phyloP scores from a whole-genome alignment of 306 rosid genomes.

The Malus fusca region DNA sequence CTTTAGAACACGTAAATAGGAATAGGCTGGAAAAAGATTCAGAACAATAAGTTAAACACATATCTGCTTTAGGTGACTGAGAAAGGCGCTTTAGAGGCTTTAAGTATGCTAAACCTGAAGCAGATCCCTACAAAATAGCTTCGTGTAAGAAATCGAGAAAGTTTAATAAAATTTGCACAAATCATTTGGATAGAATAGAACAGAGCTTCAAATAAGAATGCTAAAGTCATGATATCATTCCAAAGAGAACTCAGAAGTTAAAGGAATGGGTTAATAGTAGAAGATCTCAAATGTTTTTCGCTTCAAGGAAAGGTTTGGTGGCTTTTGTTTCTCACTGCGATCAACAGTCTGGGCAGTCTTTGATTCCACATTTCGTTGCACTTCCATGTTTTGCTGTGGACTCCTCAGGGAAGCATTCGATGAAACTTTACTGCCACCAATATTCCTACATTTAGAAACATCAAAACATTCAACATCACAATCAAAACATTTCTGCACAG shows the following conservation, averaged over 20 bases:
- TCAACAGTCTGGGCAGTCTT: slow-evolving; percentile 29
- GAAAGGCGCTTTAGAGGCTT: slow-evolving; percentile 59
- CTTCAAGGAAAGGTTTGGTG: slow-evolving; percentile 36
- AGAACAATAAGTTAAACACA: background rate
- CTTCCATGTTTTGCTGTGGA: slow-evolving; percentile 29
- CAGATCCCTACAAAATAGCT: slow-evolving; percentile 45
- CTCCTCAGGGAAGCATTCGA: slow-evolving; percentile 21
- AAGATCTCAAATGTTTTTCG: slow-evolving; percentile 63
- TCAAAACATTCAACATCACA: slow-evolving; percentile 10
- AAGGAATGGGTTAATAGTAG: background rate
- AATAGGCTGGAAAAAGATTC: background rate
- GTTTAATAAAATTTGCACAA: slow-evolving; percentile 4
- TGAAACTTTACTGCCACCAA: slow-evolving; percentile 28
- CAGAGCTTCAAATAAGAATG: slow-evolving; percentile 13
- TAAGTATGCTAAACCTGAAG: slow-evolving; percentile 42
- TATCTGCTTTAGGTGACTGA: slow-evolving; percentile 28
- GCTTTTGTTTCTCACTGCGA: slow-evolving; percentile 35
- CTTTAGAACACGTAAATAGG: background rate
- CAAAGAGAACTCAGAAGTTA: background rate
- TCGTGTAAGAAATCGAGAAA: slow-evolving; percentile 14
- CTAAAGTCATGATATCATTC: slow-evolving; percentile 7
- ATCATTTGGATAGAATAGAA: background rate
- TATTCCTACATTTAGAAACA: slow-evolving; percentile 28
- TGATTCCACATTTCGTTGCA: slow-evolving; percentile 21
- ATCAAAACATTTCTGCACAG: slow-evolving; percentile 1